Conservation (phyloP, 2,329 filamentous ascomycete genomes). For the Coniochaeta hoffmannii region DNA sequence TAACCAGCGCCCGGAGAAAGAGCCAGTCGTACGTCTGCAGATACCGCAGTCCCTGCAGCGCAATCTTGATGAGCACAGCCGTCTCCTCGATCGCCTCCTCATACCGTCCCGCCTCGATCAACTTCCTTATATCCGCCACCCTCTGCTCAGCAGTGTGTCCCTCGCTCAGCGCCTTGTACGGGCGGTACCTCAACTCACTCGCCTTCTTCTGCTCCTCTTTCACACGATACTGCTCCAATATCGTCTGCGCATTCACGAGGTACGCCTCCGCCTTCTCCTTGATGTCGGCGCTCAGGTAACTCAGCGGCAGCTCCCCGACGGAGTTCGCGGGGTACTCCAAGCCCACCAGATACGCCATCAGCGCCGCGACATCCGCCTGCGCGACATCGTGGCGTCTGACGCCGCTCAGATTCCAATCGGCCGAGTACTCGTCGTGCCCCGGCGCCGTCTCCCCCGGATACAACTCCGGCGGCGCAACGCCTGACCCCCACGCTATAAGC, state of each 20-base stretch:
- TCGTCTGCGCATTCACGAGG: constrained; percentile 75
- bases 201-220: constrained; percentile 81
- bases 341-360: constrained; percentile 90
- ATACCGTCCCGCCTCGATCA: constrained; percentile 60
- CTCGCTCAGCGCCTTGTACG: constrained; percentile 64
- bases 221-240: constrained; percentile 92
- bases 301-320: constrained; percentile 82
- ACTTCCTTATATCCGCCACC: constrained; percentile 55
- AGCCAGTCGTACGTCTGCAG: constrained; percentile 98
- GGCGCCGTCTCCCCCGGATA: constrained; percentile 50
- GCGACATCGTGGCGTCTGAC: constrained; percentile 83
- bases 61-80: constrained; percentile 66
- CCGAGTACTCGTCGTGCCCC: constrained; percentile 87
- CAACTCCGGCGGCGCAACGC: constrained; percentile 67
- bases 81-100: constrained; percentile 76
- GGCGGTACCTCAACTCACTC: constrained; percentile 67
- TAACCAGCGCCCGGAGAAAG: constrained; percentile 83
- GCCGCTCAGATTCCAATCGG: constrained; percentile 77
- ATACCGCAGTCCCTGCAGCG: constrained; percentile 79
- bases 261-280: constrained; percentile 78
- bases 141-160: constrained; percentile 59
- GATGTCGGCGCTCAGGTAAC: constrained; percentile 66
- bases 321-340: constrained; percentile 92
- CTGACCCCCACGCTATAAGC: constrained; percentile 87
- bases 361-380: constrained; percentile 87